Evolutionary conservation across 768 basidiomycete genomes (phyloP).

Genomic region (Lentinula edodes): DNA sequence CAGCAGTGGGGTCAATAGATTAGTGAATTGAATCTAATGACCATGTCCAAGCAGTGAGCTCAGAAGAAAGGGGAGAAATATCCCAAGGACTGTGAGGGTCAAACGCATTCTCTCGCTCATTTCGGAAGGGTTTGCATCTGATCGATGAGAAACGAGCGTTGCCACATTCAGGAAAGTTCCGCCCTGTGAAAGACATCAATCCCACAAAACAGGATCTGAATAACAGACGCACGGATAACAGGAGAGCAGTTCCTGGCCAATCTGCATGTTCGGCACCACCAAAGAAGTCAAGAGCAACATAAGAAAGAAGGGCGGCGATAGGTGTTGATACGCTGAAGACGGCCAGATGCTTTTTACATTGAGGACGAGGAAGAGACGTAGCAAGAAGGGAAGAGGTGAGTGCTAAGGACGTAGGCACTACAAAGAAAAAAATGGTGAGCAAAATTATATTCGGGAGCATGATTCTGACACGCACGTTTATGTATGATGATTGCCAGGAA

Average conservation of each 20-base stretch:
- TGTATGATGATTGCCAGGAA: conserved; percentile 90
- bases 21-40: conserved; percentile 26
- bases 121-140: conserved; percentile 27
- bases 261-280: conserved; percentile 37
- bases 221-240: conserved; percentile 69
- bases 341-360: conserved; percentile 70
- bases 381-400: conserved; percentile 82
- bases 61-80: conserved; percentile 64
- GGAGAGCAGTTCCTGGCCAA: conserved; percentile 72
- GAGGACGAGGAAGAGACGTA: conserved; percentile 56
- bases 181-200: conserved; percentile 42
- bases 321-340: conserved; percentile 86
- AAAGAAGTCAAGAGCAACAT: conserved; percentile 53
- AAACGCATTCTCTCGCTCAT: conserved; percentile 42
- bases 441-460: background rate
- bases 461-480: conserved; percentile 50
- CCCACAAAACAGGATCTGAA: background rate
- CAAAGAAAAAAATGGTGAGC: background rate
- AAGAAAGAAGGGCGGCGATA: conserved; percentile 73
- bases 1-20: background rate
- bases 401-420: conserved; percentile 89
- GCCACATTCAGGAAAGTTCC: conserved; percentile 95
- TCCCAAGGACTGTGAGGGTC: conserved; percentile 55
- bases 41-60: conserved; percentile 58
- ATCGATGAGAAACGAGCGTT: conserved; percentile 68